Conservation (phyloP, 139 green algal species). For the Chlamydomonas schloesseri region DNA sequence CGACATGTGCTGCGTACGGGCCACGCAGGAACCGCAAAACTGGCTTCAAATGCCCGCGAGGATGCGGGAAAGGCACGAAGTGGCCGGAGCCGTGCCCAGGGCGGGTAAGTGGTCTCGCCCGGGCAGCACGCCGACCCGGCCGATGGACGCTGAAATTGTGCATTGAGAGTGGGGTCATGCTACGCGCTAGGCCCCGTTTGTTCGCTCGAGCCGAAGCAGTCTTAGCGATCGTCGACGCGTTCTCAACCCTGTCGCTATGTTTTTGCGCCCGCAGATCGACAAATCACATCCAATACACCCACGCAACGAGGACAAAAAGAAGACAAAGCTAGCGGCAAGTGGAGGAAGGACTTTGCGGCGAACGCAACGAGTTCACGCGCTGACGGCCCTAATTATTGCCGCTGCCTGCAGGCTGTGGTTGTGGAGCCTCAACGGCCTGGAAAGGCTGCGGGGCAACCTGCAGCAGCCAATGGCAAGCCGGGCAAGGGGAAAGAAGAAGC, state of each 20-base stretch:
- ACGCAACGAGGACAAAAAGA: constrained; percentile 82
- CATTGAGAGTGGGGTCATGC: too few relatives aligned
- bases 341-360: background rate
- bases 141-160: too few relatives aligned
- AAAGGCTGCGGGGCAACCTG: background rate
- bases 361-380: background rate
- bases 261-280: constrained; percentile 72
- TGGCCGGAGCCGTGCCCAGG: constrained; percentile 79
- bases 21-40: constrained; percentile 86
- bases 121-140: too few relatives aligned
- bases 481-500: constrained; percentile 21
- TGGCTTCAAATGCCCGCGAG: constrained; percentile 90
- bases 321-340: constrained; percentile 62
- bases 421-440: constrained; percentile 24
- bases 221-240: too few relatives aligned
- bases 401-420: constrained; percentile 24
- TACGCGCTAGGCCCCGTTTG: too few relatives aligned
- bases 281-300: constrained; percentile 87
- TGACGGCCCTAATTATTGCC: too few relatives aligned
- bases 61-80: constrained; percentile 79
- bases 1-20: constrained; percentile 51
- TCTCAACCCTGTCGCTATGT: background rate
- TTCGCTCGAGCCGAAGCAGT: too few relatives aligned
- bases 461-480: constrained; percentile 42
- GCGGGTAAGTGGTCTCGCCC: constrained; percentile 63